Percentiles rank a stretch among this genome's conserved stretches.
Conservation (phyloP, 2,329 filamentous ascomycete genomes). For the Aspergillus sergii region DNA sequence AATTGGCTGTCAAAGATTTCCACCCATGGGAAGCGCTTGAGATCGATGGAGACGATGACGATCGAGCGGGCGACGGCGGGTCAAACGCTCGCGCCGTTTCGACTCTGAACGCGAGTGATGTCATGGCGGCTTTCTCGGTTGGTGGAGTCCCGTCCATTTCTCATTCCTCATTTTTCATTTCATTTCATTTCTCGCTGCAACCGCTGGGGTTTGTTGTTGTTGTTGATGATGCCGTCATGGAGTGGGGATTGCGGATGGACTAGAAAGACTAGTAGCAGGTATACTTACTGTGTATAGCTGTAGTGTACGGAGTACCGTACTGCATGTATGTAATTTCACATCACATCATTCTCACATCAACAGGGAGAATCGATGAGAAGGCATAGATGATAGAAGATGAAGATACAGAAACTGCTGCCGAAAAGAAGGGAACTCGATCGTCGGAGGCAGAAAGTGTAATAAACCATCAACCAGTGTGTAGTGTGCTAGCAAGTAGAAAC, state of each 20-base stretch:
- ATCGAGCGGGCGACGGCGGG: slow-evolving; percentile 27
- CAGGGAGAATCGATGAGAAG: not conserved
- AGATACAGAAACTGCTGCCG: not conserved
- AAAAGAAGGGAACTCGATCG: not conserved
- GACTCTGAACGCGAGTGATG: slow-evolving; percentile 26
- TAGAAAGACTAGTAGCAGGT: not conserved
- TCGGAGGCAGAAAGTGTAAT: not conserved
- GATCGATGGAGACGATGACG: slow-evolving; percentile 39
- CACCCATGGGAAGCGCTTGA: slow-evolving; percentile 29
- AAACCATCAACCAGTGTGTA: not conserved
- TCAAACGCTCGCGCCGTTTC: slow-evolving; percentile 34
- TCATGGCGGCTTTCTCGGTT: slow-evolving; percentile 24
- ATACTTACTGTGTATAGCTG: too few species aligned
- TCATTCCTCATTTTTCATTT: not conserved
- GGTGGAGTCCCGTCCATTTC: not conserved
- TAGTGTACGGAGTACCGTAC: too few species aligned
- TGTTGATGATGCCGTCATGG: slow-evolving; percentile 7
- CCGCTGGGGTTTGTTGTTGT: not conserved
- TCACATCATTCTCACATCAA: not conserved
- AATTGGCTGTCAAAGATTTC: slow-evolving; percentile 28
- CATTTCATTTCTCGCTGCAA: not conserved
- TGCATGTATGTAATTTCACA: not conserved
- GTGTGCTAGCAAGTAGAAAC: not conserved
- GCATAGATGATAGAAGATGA: not conserved
- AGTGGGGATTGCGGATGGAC: not conserved